Conservation (phyloP, 2,329 filamentous ascomycete species). For the Stylonectria norvegica region DNA sequence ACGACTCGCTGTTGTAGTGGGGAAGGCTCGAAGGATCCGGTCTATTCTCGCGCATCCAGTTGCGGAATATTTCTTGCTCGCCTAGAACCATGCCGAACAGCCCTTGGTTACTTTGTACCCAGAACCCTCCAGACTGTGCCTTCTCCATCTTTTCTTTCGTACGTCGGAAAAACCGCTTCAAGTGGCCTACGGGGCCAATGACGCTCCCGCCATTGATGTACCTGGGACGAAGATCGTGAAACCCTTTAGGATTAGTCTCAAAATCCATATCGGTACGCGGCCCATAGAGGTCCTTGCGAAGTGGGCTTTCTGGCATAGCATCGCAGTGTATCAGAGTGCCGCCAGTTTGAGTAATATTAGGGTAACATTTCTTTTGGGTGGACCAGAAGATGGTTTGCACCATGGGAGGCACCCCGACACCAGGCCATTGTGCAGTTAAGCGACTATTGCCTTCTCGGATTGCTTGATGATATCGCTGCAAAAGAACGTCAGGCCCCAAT, state of each 20-base stretch:
- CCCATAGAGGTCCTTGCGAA: slow-evolving; percentile 18
- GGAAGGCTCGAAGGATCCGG: neutral
- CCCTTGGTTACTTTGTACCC: no score
- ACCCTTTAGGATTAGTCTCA: neutral
- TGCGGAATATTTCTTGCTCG: neutral
- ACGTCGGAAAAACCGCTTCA: slow-evolving; percentile 4
- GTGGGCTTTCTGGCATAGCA: slow-evolving; percentile 14
- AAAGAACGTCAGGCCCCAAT: slow-evolving; percentile 25
- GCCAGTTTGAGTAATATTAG: slow-evolving; percentile 5
- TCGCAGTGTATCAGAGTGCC: slow-evolving; percentile 19
- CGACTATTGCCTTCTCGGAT: slow-evolving; percentile 16
- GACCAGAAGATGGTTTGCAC: slow-evolving; percentile 19
- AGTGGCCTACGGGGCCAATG: neutral
- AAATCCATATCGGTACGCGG: slow-evolving; percentile 13
- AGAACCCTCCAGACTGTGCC: no score
- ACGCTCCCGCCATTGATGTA: slow-evolving; percentile 3
- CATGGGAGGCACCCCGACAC: slow-evolving; percentile 1
- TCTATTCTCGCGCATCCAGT: neutral
- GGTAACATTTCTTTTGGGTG: slow-evolving; percentile 24
- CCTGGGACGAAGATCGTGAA: neutral
- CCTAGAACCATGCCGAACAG: neutral
- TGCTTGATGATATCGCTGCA: slow-evolving; percentile 24
- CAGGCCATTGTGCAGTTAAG: slow-evolving; percentile 6
- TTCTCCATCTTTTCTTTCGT: neutral
- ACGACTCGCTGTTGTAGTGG: neutral